Evolutionary conservation across 1,284 basidiomycete species (phyloP), one percentile per base, ranked within the genome.

Genomic region (Caloboletus inedulis): DNA sequence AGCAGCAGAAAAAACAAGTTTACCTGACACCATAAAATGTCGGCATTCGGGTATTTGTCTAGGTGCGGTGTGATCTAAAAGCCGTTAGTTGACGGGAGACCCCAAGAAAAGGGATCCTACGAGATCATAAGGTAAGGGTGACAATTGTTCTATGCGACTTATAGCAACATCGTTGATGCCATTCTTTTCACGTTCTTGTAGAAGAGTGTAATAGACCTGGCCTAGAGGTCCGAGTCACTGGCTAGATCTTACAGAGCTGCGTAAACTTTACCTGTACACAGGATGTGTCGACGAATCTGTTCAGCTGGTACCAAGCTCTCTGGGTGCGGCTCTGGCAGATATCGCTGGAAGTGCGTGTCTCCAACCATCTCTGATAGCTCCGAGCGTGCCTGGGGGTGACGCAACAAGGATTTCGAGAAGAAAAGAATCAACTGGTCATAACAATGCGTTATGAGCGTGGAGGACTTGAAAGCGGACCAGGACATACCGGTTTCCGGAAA

Each of bases 321-420:
- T 13, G 86, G 80, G 60, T 91, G 85, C 27, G 84, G 68, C 53
- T 99, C 96, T 44, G 95, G 90, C 51, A 99, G 69, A 76, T 96
- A 99, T 55, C 94, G 85, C 75, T 94, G 82, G 86, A 99, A 99
- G 66, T 84, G 76, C 16, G 89, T 92, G 35, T 97, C 91, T 57
- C 86, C 91, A 31, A 82, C 74, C 85, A 99, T 93, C 69, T 98
- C 96, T 12, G 83, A 81, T 9, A 99, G 75, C 19, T 83, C 78
- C 0, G 95, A 98, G 57, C 91, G 87, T 34, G 94, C 96, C 53
- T 81, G 82, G 12, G 96, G 94, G 73, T 98, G 95, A 62, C 96
- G 94, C 49, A 99, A 80, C 39, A 99, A 81, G 56, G 83, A 87
- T 79, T 99, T 99, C 44, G 94, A 96, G 85, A 98, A 98, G 85